Conservation (phyloP, 768 basidiomycete species). For the Rhizopogon vulgaris region DNA sequence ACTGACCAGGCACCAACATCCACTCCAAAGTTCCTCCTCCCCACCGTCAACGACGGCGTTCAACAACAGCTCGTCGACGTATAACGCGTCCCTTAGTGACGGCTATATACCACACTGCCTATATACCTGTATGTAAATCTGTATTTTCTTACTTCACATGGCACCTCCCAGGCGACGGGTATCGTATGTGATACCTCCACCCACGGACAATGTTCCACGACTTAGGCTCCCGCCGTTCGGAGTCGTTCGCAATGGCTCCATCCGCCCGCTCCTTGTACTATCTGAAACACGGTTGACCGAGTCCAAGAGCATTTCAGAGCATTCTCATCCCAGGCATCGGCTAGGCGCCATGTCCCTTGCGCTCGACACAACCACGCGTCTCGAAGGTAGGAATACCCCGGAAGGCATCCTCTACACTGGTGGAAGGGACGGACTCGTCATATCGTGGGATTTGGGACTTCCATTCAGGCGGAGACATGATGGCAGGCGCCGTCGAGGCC, state of each 20-base stretch:
- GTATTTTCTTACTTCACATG: slow-evolving; percentile 17
- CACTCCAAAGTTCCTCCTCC: not conserved
- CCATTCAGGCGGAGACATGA: slow-evolving; percentile 44
- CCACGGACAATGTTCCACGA: slow-evolving; percentile 52
- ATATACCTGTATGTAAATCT: slow-evolving; percentile 17
- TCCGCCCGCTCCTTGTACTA: slow-evolving; percentile 60
- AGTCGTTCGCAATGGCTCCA: slow-evolving; percentile 56
- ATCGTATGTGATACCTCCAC: slow-evolving; percentile 83
- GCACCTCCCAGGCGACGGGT: slow-evolving; percentile 59
- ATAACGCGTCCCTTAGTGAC: not conserved
- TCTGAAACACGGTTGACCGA: slow-evolving; percentile 20
- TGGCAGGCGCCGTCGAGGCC: slow-evolving; percentile 14
- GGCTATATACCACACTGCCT: not conserved
- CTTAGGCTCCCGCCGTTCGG: slow-evolving; percentile 69
- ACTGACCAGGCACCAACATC: not conserved
- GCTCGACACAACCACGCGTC: slow-evolving; percentile 74
- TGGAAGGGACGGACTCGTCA: slow-evolving; percentile 82
- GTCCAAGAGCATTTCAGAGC: slow-evolving; percentile 2
- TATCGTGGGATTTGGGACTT: slow-evolving; percentile 81
- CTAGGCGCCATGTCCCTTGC: slow-evolving; percentile 86
- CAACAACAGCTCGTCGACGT: not conserved
- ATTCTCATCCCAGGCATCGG: slow-evolving; percentile 70
- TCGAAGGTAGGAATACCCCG: slow-evolving; percentile 59
- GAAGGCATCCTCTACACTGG: slow-evolving; percentile 89
- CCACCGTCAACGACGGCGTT: not conserved